Percentiles rank a stretch among this genome's conserved stretches.
Conservation (phyloP, 2,329 filamentous ascomycete genomes). For the Fusarium sp. region DNA sequence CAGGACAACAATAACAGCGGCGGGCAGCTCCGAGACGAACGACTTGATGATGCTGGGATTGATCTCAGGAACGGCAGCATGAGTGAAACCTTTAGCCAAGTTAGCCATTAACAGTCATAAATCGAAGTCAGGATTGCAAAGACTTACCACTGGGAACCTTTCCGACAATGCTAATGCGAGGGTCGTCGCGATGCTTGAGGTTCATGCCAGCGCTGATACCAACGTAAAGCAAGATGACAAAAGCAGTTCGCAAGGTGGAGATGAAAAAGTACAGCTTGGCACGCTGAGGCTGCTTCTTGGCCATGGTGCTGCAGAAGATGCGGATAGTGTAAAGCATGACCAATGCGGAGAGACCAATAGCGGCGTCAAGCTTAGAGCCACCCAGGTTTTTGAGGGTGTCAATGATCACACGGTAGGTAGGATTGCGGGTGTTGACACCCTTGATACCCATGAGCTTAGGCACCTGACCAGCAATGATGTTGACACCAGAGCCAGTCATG, state of each 20-base stretch:
- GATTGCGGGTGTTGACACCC: conserved; percentile 64
- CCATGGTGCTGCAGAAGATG: conserved; percentile 71
- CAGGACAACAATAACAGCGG: conserved; percentile 81
- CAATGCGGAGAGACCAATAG: conserved; percentile 79
- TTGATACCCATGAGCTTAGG: conserved; percentile 66
- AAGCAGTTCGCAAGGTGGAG: conserved; percentile 82
- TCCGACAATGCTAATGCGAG: conserved; percentile 75
- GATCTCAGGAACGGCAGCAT: conserved; percentile 76
- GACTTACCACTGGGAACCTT: conserved; percentile 76
- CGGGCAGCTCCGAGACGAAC: conserved; percentile 77
- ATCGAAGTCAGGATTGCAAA: not conserved
- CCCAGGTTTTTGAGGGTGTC: conserved; percentile 64
- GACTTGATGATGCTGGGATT: conserved; percentile 72
- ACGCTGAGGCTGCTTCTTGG: conserved; percentile 75
- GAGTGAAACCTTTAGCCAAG: conserved; percentile 71
- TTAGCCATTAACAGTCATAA: not conserved
- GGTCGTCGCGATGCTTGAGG: conserved; percentile 68
- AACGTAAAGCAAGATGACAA: conserved; percentile 86
- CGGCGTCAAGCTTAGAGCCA: conserved; percentile 74
- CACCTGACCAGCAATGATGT: conserved; percentile 65
- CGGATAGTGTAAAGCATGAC: conserved; percentile 78
- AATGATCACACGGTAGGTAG: conserved; percentile 66
- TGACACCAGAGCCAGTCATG: conserved; percentile 68
- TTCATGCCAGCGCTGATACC: conserved; percentile 82
- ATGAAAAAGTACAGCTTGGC: conserved; percentile 84